Base-by-base conservation (phyloP, 78 protist species). In the Chrysochromulina parva region DNA sequence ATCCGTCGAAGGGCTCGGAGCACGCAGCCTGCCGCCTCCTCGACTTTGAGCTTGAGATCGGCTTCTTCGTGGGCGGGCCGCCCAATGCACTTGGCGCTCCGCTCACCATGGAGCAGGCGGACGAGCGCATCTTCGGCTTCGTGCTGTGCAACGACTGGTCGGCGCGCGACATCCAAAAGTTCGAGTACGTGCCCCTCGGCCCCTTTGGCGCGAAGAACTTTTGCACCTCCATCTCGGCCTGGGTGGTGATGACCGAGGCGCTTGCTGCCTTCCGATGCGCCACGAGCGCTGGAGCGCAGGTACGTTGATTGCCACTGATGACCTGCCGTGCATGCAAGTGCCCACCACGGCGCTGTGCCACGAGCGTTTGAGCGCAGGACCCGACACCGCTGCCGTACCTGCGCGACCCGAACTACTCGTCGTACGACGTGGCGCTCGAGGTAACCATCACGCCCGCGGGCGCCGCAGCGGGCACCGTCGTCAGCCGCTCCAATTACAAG, bases 101-200 rank as follows among this genome's bases (percentile, higher is more conserved):
- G 55, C 88, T 97, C 57, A 22, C 94, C 80, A 73, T 94, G 54
- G 93, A 16, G 0, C n/a, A 90, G 26, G 99, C 97, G n/a, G 90
- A 94, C 24, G 92, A 93, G 1, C 97, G 95, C 91, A 94, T 98
- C 92, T 98, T 98, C 66, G 99, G 99, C 52, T 57, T 95, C 73
- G 95, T 93, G 0, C 85, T 98, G 47, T 58, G 96, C 89, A 98
- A 98, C 90, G 99, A 98, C 90, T 98, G 99, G 99, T 10, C 48
- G 5, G 90, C 90, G 22, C 74, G 74, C 24, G 81, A 86, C 88
- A 89, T 96, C 48, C 99, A 98, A 82, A 92, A 94, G 92, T 97
- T 97, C 97, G 96, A 94, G 88, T 97, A 98, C 78, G 97, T 95
- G 3, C 99, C 99, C 6, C 96, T 98, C 19, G 99, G 99, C 17